phyloP scores from a whole-genome alignment of 768 basidiomycete genomes.

The Mycena alexandri region DNA sequence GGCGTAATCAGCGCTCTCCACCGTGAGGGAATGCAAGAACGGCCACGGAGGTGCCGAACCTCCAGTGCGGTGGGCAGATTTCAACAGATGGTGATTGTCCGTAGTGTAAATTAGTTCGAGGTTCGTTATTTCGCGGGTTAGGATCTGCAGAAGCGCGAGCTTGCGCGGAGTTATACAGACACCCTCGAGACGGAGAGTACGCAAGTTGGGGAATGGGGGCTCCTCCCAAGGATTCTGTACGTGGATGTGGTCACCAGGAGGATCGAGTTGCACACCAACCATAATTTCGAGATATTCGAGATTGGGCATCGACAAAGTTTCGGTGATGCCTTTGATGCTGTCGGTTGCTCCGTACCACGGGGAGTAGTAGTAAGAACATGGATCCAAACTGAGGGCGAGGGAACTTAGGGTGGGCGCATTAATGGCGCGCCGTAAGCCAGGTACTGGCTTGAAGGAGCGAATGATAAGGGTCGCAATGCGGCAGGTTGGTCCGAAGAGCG shows the following conservation, averaged over 20 bases:
- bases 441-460: neutral
- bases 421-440: neutral
- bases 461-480: neutral
- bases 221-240: neutral
- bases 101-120: conserved; percentile 7
- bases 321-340: neutral
- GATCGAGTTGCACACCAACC: too few relatives aligned
- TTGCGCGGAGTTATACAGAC: neutral
- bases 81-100: conserved; percentile 7
- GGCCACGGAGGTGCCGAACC: neutral
- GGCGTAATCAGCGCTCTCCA: neutral
- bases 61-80: neutral
- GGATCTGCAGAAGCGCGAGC: conserved; percentile 3
- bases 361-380: too few relatives aligned
- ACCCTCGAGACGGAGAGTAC: neutral
- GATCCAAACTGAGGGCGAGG: conserved; percentile 1
- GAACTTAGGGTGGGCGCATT: neutral
- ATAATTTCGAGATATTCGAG: conserved; percentile 11
- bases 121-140: conserved; percentile 10
- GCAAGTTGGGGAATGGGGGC: conserved; percentile 4
- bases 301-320: conserved; percentile 5
- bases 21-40: neutral
- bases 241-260: neutral
- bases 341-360: too few relatives aligned
- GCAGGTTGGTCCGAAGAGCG: neutral